Conservation (phyloP, 805 yeast species). For the Metschnikowia continentalis region DNA sequence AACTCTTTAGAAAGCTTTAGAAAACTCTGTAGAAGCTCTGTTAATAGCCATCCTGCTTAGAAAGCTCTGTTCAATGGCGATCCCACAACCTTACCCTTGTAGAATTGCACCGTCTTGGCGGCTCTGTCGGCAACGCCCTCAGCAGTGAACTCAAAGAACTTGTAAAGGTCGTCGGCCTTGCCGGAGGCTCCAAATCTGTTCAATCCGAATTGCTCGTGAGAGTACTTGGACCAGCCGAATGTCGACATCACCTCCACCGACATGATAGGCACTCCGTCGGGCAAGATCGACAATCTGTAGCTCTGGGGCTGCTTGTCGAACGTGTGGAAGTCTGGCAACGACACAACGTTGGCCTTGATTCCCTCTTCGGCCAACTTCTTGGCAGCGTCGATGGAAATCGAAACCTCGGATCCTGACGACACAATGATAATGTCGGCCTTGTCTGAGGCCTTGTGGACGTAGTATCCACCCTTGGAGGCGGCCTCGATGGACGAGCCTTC, state of each 20-base stretch:
- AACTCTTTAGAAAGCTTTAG: too few relatives aligned
- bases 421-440: slow-evolving; percentile 69
- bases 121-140: slow-evolving; percentile 91
- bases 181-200: slow-evolving; percentile 97
- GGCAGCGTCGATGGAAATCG: slow-evolving; percentile 76
- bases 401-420: slow-evolving; percentile 94
- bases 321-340: slow-evolving; percentile 88
- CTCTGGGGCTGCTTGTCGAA: slow-evolving; percentile 80
- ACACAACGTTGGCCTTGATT: slow-evolving; percentile 75
- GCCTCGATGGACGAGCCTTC: slow-evolving; percentile 88
- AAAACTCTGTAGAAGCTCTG: not conserved
- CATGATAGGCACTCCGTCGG: slow-evolving; percentile 89
- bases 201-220: slow-evolving; percentile 95
- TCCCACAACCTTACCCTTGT: slow-evolving; percentile 65
- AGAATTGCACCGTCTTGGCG: slow-evolving; percentile 70
- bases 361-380: slow-evolving; percentile 65
- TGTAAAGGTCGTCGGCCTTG: slow-evolving; percentile 76
- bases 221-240: slow-evolving; percentile 88
- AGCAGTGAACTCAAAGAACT: slow-evolving; percentile 83
- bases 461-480: slow-evolving; percentile 94
- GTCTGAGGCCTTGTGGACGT: slow-evolving; percentile 42
- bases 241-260: slow-evolving; percentile 93
- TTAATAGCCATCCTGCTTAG: slow-evolving; percentile 24
- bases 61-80: slow-evolving; percentile 84
- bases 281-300: slow-evolving; percentile 82